Base-by-base conservation (phyloP, 768 basidiomycete species). In the Kwoniella sp. region DNA sequence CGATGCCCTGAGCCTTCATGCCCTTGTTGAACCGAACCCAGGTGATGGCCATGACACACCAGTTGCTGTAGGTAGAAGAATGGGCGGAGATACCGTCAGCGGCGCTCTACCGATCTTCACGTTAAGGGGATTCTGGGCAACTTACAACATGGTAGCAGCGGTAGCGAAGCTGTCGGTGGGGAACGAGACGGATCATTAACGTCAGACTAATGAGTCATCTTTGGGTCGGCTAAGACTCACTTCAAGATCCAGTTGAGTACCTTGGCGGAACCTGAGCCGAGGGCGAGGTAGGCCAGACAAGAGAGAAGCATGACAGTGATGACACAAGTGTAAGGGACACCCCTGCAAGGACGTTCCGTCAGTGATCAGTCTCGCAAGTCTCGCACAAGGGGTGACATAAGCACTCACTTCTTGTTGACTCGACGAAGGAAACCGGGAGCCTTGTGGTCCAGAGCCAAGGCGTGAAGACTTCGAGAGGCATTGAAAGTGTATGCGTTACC, bases 171-270 rank as follows among this genome's bases (percentile, higher is more conserved):
- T 44, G 40, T n/a, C n/a, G 10, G 40, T 3, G 17, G 17, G 17
- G 40, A 15, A 19, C 8, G 17, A 44, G 40, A 33, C 66, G n/a
- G 67, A 64, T 15, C 60, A 57, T 13, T 69, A 19, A 25, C n/a
- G 6, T 8, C 22, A 29, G n/a, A 19, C 21, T 29, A 9, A 25
- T 6, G 7, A 33, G 6, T 33, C 33, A 13, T 13, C 33, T 6
- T 33, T 33, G 6, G 33, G 6, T 13, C 6, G 17, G 40, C 8
- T n/a, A 21, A 7, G 17, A 44, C 40, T 19, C 17, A 44, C 40
- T 47, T 63, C 49, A 73, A 50, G 48, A 71, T 68, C 72, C 72
- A 73, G 50, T 49, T 58, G 0, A 73, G 62, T 8, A 73, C 69
- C 40, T 65, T 66, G 25, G 66, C 65, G 10, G 62, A 67, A 26